Base-by-base conservation (phyloP, 805 yeast species). In the Suhomyces sp. region DNA sequence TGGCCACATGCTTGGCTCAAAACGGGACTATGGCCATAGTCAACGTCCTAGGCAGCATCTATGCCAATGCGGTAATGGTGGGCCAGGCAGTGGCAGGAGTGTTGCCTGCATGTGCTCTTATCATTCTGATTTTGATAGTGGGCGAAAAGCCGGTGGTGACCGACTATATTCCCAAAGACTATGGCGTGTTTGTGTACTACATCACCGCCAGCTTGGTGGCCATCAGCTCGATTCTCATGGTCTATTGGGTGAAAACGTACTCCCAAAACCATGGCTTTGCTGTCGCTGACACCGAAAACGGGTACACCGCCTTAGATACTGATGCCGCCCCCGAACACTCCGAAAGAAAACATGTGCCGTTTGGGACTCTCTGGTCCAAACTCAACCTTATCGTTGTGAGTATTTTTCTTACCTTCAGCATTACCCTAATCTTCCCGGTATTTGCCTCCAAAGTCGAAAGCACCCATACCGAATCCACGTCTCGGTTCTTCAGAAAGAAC, bases 31-130 rank as follows among this genome's bases (percentile, higher is more conserved):
- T 92, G 84, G 96, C 98, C 5, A 77, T 90, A 41, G 94, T 87
- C 2, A 88, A 89, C 61, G 83, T 87, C 0, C 76, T 84, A 64
- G 92, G 94, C 4, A 78, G 90, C 0, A 79, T 84, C 12, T 88
- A 82, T 65, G 92, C 96, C 9, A 97, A 94, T 63, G 96, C 88
- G 0, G 87, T 87, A 1, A 89, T 94, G 87, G 92, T 92, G 3
- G 99, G 99, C 1, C 97, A 93, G 68, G 97, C 96, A 0, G 73
- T 93, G 15, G 90, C 97, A 0, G 99, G 99, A 2, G 96, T 94
- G 0, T 72, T 93, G 35, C 98, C 99, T 2, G 84, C 97, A 0
- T 65, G 88, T 17, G 85, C 87, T 12, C 79, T 83, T 59, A 85
- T 84, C 55, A 54, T 79, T 9, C 81, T 87, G 9, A 83, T 82